A percentile compares a stretch with the other conserved stretches of the same genome.
These are phyloP conservation scores for Meyerozyma carpophila DNA, from an alignment of 1,139 yeast species.

Conservation along the genomic window DNA sequence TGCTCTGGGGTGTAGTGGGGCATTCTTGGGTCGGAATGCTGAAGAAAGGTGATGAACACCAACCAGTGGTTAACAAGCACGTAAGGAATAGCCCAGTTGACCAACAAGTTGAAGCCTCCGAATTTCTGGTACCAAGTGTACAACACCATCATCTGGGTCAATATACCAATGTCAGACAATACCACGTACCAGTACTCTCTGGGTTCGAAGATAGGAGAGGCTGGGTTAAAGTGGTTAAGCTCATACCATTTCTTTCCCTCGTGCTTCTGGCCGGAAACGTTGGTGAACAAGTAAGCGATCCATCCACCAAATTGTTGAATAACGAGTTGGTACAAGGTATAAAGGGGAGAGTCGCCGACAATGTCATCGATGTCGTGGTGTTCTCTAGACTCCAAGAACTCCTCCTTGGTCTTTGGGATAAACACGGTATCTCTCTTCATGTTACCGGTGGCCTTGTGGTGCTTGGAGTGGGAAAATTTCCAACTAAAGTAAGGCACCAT, in stretches of 20 bases:
- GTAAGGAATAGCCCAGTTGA: conserved; percentile 77
- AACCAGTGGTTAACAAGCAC: conserved; percentile 85
- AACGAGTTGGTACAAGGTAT: conserved; percentile 48
- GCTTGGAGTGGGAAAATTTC: conserved; percentile 79
- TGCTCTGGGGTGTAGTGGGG: conserved; percentile 71
- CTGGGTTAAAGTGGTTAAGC: conserved; percentile 62
- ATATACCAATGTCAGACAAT: conserved; percentile 68
- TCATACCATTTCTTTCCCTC: conserved; percentile 44
- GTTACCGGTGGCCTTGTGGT: conserved; percentile 86
- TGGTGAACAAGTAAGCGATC: conserved; percentile 57
- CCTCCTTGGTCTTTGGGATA: conserved; percentile 63
- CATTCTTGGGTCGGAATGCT: conserved; percentile 76
- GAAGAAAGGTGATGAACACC: conserved; percentile 78
- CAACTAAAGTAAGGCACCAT: conserved; percentile 84
- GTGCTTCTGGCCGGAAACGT: conserved; percentile 74
- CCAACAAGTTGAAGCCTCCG: conserved; percentile 59
- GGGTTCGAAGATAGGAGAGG: conserved; percentile 66
- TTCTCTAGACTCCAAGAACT: conserved; percentile 37
- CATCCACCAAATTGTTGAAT: conserved; percentile 78
- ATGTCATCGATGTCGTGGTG: conserved; percentile 48
- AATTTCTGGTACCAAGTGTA: conserved; percentile 59
- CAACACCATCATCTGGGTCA: conserved; percentile 46
- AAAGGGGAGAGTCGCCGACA: conserved; percentile 71
- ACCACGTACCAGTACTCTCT: conserved; percentile 67
- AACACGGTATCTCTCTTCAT: conserved; percentile 78